These are phyloP conservation scores for Phascolomyces articulosus DNA, from an alignment of 371 early-diverging fungal genomes.

Conservation along the genomic window DNA sequence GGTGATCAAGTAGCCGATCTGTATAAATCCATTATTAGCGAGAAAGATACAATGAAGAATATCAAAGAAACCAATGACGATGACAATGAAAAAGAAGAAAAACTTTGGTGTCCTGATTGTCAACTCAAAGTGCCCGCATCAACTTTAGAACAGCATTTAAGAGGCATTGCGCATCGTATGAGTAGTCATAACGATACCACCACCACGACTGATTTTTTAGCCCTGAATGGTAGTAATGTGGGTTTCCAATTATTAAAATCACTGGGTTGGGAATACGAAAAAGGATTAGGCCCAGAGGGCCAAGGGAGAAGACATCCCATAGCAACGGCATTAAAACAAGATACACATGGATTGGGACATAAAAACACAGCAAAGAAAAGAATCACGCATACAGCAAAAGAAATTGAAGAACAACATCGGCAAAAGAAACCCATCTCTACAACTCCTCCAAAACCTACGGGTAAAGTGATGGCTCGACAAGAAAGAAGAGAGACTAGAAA, in stretches of 20 bases:
- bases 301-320: conserved; percentile 55
- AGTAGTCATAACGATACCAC: conserved; percentile 7
- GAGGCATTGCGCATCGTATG: conserved; percentile 39
- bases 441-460: conserved; percentile 12
- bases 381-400: conserved; percentile 31
- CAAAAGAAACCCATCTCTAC: conserved; percentile 5
- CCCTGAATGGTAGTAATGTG: conserved; percentile 30
- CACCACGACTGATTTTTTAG: conserved; percentile 23
- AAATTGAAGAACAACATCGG: conserved; percentile 21
- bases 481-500: conserved; percentile 23
- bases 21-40: conserved; percentile 8
- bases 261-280: conserved; percentile 60
- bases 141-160: conserved; percentile 25
- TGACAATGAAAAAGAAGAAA: not conserved
- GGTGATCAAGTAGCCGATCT: conserved; percentile 18
- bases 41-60: no score
- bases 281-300: conserved; percentile 50
- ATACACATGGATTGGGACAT: conserved; percentile 51
- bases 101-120: conserved; percentile 30
- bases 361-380: conserved; percentile 14
- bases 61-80: not conserved
- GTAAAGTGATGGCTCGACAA: conserved; percentile 28
- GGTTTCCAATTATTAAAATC: conserved; percentile 53
- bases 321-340: conserved; percentile 51
- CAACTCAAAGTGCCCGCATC: conserved; percentile 18